Evolutionary conservation across 208 protist species (phyloP).

Genomic region (Trypanosoma congolense): DNA sequence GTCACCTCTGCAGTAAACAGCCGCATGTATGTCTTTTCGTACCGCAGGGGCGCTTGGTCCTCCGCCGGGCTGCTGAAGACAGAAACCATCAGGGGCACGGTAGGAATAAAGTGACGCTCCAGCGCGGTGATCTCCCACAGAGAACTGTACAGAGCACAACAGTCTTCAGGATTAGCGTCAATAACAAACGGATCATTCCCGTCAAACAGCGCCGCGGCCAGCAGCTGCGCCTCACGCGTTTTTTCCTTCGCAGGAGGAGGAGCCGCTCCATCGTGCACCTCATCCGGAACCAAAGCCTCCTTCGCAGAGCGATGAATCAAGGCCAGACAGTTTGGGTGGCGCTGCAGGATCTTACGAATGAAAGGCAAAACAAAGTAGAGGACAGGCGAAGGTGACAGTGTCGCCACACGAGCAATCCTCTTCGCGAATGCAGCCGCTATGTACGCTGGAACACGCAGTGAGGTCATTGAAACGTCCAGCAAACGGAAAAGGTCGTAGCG

Average conservation of each 20-base stretch:
- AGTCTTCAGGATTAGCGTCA: slow-evolving; percentile 31
- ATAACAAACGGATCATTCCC: slow-evolving; percentile 68
- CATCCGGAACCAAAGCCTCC: slow-evolving; percentile 46
- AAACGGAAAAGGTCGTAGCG: slow-evolving; percentile 85
- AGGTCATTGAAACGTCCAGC: slow-evolving; percentile 78
- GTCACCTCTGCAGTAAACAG: slow-evolving; percentile 84
- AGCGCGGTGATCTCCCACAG: slow-evolving; percentile 88
- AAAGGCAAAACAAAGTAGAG: slow-evolving; percentile 87
- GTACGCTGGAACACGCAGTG: slow-evolving; percentile 75
- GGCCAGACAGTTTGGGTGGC: slow-evolving; percentile 81
- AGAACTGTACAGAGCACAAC: slow-evolving; percentile 71
- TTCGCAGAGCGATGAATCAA: slow-evolving; percentile 81
- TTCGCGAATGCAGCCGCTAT: slow-evolving; percentile 84
- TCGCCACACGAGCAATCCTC: slow-evolving; percentile 49
- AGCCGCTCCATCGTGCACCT: slow-evolving; percentile 9
- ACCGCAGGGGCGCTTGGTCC: slow-evolving; percentile 80
- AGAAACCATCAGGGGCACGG: slow-evolving; percentile 81
- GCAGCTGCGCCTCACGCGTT: slow-evolving; percentile 34
- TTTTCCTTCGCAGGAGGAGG: neutral
- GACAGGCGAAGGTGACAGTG: slow-evolving; percentile 64
- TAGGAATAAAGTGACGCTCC: slow-evolving; percentile 80
- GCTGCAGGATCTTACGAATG: slow-evolving; percentile 76
- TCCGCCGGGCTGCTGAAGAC: slow-evolving; percentile 73
- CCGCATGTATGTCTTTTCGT: slow-evolving; percentile 81
- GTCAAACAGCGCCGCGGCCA: slow-evolving; percentile 68